Evolutionary conservation across 495 filamentous ascomycete genomes (phyloP).

Genomic region (Pseudotulostoma volvatum): DNA sequence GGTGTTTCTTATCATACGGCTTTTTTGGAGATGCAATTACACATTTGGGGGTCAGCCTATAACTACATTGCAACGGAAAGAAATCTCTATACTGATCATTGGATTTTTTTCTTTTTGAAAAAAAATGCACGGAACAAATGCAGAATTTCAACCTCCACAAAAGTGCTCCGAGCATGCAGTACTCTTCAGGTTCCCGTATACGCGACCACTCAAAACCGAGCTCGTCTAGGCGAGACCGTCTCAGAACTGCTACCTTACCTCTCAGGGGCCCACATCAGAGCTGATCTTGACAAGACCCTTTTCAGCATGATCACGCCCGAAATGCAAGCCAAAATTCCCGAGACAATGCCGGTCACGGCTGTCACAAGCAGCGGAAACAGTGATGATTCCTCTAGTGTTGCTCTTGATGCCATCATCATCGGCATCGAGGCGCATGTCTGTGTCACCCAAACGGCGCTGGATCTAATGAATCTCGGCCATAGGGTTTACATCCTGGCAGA

Average conservation of each 20-base stretch:
- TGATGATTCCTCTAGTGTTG: background rate
- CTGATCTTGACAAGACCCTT: constrained; percentile 63
- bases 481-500: constrained; percentile 82
- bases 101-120: too few species aligned
- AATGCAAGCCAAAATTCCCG: constrained; percentile 20
- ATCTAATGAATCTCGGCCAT: constrained; percentile 58
- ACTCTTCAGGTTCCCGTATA: constrained; percentile 62
- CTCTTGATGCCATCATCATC: constrained; percentile 33
- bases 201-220: constrained; percentile 67
- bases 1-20: background rate
- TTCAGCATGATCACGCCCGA: constrained; percentile 67
- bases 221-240: constrained; percentile 62
- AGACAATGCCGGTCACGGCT: constrained; percentile 5
- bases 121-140: too few species aligned
- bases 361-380: constrained; percentile 9
- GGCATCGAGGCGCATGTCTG: constrained; percentile 94
- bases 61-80: too few species aligned
- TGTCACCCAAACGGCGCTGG: constrained; percentile 79
- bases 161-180: constrained; percentile 29
- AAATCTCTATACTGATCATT: too few species aligned
- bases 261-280: constrained; percentile 24
- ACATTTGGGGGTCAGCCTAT: background rate
- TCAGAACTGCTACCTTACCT: constrained; percentile 40
- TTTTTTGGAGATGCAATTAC: too few species aligned
- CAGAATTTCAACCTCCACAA: constrained; percentile 22